Percentiles rank a stretch among this genome's conserved stretches.
Evolutionary conservation across 2,329 filamentous ascomycete genomes (phyloP).

Genomic region (Aureobasidium pullulans): DNA sequence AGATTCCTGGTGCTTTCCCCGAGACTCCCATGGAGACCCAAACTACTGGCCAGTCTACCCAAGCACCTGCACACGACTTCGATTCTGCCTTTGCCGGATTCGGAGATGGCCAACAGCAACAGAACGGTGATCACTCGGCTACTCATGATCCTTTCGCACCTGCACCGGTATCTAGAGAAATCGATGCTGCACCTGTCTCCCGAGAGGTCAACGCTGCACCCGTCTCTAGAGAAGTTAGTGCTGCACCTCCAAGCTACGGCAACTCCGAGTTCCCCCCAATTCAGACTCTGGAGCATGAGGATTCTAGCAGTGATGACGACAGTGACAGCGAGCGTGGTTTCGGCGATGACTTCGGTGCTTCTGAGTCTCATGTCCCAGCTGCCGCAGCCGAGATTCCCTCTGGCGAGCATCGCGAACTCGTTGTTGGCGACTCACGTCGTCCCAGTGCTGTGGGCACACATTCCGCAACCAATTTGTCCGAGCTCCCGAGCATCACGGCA

Average conservation of each 20-base stretch:
- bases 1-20: slow-evolving; percentile 45
- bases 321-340: slow-evolving; percentile 69
- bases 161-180: slow-evolving; percentile 23
- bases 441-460: slow-evolving; percentile 20
- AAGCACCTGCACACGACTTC: slow-evolving; percentile 54
- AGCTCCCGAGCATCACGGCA: slow-evolving; percentile 46
- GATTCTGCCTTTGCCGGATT: slow-evolving; percentile 80
- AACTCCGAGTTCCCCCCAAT: slow-evolving; percentile 80
- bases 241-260: slow-evolving; percentile 18
- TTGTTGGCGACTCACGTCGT: background rate
- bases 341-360: slow-evolving; percentile 84
- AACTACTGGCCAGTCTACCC: slow-evolving; percentile 1
- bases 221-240: slow-evolving; percentile 22
- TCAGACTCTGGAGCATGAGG: slow-evolving; percentile 71
- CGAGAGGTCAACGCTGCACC: slow-evolving; percentile 28
- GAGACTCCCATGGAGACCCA: slow-evolving; percentile 31
- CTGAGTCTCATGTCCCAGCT: slow-evolving; percentile 29
- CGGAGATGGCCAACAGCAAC: slow-evolving; percentile 26
- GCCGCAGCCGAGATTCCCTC: slow-evolving; percentile 8
- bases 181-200: slow-evolving; percentile 33
- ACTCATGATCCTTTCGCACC: slow-evolving; percentile 34
- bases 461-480: slow-evolving; percentile 27
- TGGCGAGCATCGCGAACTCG: background rate
- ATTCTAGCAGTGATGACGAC: slow-evolving; percentile 64
- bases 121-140: slow-evolving; percentile 16